Evolutionary conservation across 2,329 filamentous ascomycete species (phyloP), one percentile per base, ranked within the genome.

Genomic region (Coniochaeta sp.): DNA sequence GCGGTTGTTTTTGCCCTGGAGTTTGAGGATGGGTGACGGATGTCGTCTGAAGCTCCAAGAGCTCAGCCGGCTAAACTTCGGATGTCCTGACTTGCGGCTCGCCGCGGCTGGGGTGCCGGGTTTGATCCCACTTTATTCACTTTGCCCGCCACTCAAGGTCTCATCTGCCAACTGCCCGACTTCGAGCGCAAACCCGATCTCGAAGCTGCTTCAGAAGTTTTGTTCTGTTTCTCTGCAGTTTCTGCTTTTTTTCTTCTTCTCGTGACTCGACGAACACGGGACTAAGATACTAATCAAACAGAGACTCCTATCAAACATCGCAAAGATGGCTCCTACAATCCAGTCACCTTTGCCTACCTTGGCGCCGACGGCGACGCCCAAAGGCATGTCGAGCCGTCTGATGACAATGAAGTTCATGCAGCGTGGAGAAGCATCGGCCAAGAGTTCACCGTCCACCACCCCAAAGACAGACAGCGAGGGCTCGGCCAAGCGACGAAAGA

Each of bases 331-430:
- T 16, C 65, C 66, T 3, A 56, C 60, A 6, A 44, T 26, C 44
- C 36, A 50, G 19, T 17, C n/a, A 24, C 58, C 55, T 17, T 55
- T 64, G 59, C 65, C 63, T 24, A 50, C 62, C 32, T 67, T 68
- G 67, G 60, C 64, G 17, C 62, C 65, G 57, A 61, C 67, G 50
- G 63, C 67, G 19, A 86, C 79, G 62, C 79, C 84, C 55, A 83
- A 83, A 74, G 81, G 81, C 54, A 92, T 96, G 86, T 96, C 93
- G 64, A 93, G 89, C 61, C 87, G 92, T 66, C 87, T 97, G 55
- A 81, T 96, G 70, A 93, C 90, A 40, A 97, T 96, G 92, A 96
- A 96, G 79, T 97, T 97, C 72, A 97, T 97, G 93, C 93, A 96
- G 79, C 85, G 93, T 68, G 89, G 90, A 63, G 89, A 87, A 57